phyloP scores from a whole-genome alignment of 208 protist genomes.

The Phytomonas sp. region DNA sequence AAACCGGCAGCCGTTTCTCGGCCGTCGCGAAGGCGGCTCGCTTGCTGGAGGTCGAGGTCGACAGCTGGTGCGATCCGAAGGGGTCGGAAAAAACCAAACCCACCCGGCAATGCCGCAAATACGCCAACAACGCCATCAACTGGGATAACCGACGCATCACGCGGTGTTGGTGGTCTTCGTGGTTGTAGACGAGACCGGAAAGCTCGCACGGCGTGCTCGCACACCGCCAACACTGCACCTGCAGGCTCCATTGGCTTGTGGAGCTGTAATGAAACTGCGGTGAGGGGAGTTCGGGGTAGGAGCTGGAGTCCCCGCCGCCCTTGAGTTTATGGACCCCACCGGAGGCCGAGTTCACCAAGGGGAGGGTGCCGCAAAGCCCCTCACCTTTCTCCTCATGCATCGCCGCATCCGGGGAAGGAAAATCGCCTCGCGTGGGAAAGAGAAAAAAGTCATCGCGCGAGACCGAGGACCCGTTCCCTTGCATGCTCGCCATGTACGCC shows the following conservation, averaged over 20 bases:
- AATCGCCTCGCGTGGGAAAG: no score
- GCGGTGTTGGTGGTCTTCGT: conserved; percentile 18
- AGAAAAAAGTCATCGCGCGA: no score
- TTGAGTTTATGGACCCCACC: no score
- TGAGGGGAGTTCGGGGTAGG: conserved; percentile 11
- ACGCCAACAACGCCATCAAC: conserved; percentile 34
- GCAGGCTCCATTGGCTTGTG: conserved; percentile 38
- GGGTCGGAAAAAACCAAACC: conserved; percentile 21
- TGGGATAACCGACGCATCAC: conserved; percentile 36
- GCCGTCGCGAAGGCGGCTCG: no score
- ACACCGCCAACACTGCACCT: conserved; percentile 44
- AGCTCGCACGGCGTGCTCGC: conserved; percentile 19
- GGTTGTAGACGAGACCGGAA: conserved; percentile 25
- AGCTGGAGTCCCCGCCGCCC: no score
- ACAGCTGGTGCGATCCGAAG: conserved; percentile 21
- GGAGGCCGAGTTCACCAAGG: no score
- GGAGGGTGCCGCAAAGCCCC: no score
- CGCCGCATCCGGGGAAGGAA: no score
- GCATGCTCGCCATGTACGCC: no score
- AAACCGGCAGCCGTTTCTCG: no score
- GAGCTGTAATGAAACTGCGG: conserved; percentile 19
- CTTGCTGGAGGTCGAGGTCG: not conserved
- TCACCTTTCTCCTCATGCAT: no score
- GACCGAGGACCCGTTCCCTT: no score
- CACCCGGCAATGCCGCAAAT: conserved; percentile 30